Conservation (phyloP, 208 protist species). For the Leishmania martiniquensis region DNA sequence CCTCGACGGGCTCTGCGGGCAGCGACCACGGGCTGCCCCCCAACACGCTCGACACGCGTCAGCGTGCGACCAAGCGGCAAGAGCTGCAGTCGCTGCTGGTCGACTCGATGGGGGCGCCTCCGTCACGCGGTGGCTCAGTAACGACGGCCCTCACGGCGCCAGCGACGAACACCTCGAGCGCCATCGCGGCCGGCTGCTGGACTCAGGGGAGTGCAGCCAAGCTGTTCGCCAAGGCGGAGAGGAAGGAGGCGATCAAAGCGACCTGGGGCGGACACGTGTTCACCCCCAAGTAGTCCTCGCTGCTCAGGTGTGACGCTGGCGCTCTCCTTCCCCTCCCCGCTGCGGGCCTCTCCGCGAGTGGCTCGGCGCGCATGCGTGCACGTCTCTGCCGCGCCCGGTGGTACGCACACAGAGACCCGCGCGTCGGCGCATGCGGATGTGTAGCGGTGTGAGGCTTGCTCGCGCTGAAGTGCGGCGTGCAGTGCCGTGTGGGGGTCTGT, state of each 20-base stretch:
- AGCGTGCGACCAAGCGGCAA: constrained; percentile 70
- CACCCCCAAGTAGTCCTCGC: constrained; percentile 21
- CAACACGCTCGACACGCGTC: constrained; percentile 71
- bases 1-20: constrained; percentile 37
- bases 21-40: constrained; percentile 65
- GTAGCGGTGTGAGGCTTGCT: neutral
- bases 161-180: constrained; percentile 17
- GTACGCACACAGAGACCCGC: neutral
- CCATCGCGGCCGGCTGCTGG: constrained; percentile 40
- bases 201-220: constrained; percentile 36
- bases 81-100: constrained; percentile 30
- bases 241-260: constrained; percentile 5
- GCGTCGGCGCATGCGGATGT: neutral
- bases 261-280: constrained; percentile 68
- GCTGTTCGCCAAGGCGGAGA: constrained; percentile 38
- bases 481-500: neutral
- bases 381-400: neutral
- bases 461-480: neutral
- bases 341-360: neutral
- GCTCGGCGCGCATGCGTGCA: neutral
- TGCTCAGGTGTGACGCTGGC: neutral
- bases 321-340: too few species aligned
- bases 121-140: neutral
- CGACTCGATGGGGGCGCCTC: constrained; percentile 2
- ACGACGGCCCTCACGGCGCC: constrained; percentile 3